Evolutionary conservation across 2,329 filamentous ascomycete species (phyloP).

Genomic region (Monilinia vaccinii-corymbosi): DNA sequence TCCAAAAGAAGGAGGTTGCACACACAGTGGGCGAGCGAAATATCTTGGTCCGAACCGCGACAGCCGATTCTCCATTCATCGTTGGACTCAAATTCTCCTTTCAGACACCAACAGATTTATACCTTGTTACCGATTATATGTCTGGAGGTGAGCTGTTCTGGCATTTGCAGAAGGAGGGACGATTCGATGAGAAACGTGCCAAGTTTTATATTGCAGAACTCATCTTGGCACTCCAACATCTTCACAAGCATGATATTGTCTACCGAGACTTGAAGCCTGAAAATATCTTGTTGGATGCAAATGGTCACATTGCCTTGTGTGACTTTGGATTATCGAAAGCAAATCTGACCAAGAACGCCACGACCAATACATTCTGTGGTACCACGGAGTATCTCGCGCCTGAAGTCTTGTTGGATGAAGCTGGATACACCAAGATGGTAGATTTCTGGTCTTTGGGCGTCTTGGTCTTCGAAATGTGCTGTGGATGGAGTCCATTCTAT

Average conservation of each 20-base stretch:
- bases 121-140: conserved; percentile 99
- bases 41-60: conserved; percentile 92
- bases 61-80: conserved; percentile 92
- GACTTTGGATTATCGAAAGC: conserved; percentile 98
- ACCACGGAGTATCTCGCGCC: conserved; percentile 97
- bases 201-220: conserved; percentile 99
- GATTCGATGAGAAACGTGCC: conserved; percentile 87
- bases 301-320: conserved; percentile 94
- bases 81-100: conserved; percentile 98
- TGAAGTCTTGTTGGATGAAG: conserved; percentile 89
- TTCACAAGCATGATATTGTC: conserved; percentile 95
- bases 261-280: conserved; percentile 97
- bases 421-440: conserved; percentile 99
- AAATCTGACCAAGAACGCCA: conserved; percentile 92
- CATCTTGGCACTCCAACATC: conserved; percentile 86
- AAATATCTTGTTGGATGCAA: conserved; percentile 93
- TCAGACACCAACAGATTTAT: conserved; percentile 92
- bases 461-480: conserved; percentile 99
- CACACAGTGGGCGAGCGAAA: conserved; percentile 96
- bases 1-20: conserved; percentile 98
- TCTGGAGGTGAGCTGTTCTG: conserved; percentile 97
- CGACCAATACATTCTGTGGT: conserved; percentile 97
- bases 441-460: conserved; percentile 99
- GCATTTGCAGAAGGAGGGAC: conserved; percentile 95
- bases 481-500: conserved; percentile 98